Base-by-base conservation (phyloP, 345 rosid genomes). In the Mangifera indica region DNA sequence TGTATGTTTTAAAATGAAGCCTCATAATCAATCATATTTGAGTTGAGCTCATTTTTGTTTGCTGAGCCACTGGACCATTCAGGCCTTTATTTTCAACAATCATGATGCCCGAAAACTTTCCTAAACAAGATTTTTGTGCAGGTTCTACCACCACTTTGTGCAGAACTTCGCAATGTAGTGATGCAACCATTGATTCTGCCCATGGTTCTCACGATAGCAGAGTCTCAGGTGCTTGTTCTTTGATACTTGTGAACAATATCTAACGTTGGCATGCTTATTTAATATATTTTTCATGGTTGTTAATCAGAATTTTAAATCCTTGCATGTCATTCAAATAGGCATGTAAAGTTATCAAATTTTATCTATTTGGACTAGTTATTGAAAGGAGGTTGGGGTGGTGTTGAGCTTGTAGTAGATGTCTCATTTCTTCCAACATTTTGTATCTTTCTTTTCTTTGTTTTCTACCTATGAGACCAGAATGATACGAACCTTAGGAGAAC, bases 81-180 rank as follows among this genome's bases (percentile, higher is more conserved):
- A 48, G 21, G 26, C 6, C 42, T 56, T 25, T 37, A 49, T 14
- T 59, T 74, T 7, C 60, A 37, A 24, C 42, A 22, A 37, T 24
- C 25, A 5, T 5, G 10, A 25, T 1, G 44, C 29, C 49, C 56
- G 73, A 58, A 56, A n/a, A 52, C 67, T 69, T 73, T 69, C 45
- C 51, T 66, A 46, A 77, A 55, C 15, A 25, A 63, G 40, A n/a
- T 59, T 78, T 77, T 81, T 66, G 29, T 79, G 81, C 81, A 95
- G 99, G 98, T 95, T 32, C 94, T 95, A 76, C 99, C 99, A 10
- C 99, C 98, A 52, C 91, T 95, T 60, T 95, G 97, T 88, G 98
- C 93, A 20, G 99, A 95, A 80, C 96, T 95, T 77, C 86, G 99
- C 86, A 95, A 95, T 84, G 63, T 88, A 85, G 99, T 95, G 61